Percentiles rank a stretch among this genome's conserved stretches.
phyloP scores from a whole-genome alignment of 225 moss, liverwort and hornwort species.

The Asterella californica region DNA sequence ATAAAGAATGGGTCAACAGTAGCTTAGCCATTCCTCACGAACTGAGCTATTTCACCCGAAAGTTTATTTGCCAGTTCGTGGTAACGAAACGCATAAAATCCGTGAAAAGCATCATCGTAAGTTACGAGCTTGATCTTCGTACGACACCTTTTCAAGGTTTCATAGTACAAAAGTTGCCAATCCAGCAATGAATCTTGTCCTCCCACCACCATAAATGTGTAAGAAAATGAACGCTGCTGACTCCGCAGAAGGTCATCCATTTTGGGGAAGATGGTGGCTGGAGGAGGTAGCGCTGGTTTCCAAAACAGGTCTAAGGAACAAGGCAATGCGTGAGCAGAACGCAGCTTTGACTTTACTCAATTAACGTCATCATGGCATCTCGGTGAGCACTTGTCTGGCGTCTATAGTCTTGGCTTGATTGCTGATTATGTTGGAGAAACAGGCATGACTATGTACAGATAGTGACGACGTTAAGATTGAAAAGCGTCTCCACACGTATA shows the following conservation, averaged over 20 bases:
- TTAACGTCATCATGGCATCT: no score
- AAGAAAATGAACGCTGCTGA: background rate
- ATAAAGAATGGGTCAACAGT: no score
- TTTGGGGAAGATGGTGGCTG: constrained; percentile 4
- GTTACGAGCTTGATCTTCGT: background rate
- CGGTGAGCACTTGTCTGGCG: no score
- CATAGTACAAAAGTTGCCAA: constrained; percentile 2
- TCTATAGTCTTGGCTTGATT: no score
- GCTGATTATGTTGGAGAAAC: no score
- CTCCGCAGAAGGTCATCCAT: background rate
- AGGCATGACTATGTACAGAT: no score
- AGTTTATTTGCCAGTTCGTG: background rate
- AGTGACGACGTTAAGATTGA: no score
- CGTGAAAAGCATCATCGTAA: background rate
- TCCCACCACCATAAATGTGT: constrained; percentile 5
- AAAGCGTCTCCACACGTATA: no score
- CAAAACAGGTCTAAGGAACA: background rate
- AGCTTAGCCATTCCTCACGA: background rate
- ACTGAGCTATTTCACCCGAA: background rate
- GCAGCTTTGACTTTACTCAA: no score
- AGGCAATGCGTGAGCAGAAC: background rate
- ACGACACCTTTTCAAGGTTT: background rate
- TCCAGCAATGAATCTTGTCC: constrained; percentile 10
- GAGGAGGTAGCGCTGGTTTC: constrained; percentile 8
- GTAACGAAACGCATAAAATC: background rate